These are phyloP conservation scores for Terfezia claveryi DNA, from an alignment of 495 filamentous ascomycete genomes.

Conservation along the genomic window DNA sequence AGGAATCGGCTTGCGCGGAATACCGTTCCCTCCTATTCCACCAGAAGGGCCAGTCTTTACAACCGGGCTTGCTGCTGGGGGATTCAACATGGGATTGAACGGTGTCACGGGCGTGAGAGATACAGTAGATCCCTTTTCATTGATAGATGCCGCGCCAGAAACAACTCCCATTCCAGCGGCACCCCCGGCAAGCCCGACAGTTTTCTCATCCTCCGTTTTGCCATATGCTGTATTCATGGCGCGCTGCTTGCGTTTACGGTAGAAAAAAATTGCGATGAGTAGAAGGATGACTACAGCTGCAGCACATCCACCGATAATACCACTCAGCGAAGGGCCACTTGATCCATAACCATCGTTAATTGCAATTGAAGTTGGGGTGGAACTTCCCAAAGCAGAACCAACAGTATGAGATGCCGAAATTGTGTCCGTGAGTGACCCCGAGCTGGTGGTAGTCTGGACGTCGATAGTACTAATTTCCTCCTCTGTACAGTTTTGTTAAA, in stretches of 20 bases:
- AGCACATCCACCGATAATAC: conserved; percentile 58
- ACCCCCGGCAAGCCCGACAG: conserved; percentile 10
- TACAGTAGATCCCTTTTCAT: conserved; percentile 42
- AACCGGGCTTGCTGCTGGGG: conserved; percentile 26
- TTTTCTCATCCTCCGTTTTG: conserved; percentile 36
- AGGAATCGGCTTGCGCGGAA: conserved; percentile 7
- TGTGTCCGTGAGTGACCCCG: conserved; percentile 5
- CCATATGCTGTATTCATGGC: conserved; percentile 28
- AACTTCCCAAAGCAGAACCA: conserved; percentile 16
- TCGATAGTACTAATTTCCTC: too few relatives aligned
- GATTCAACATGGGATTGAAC: conserved; percentile 47
- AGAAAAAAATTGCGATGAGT: conserved; percentile 39
- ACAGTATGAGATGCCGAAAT: conserved; percentile 12
- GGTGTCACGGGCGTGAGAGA: conserved; percentile 75
- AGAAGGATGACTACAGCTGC: conserved; percentile 39
- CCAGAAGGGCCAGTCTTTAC: conserved; percentile 16
- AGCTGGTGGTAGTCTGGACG: neutral
- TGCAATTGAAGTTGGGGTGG: conserved; percentile 13
- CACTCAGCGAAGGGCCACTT: conserved; percentile 38
- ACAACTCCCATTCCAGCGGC: conserved; percentile 9
- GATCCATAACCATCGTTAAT: conserved; percentile 19
- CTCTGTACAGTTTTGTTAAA: too few relatives aligned
- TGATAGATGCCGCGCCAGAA: neutral
- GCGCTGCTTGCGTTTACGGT: conserved; percentile 41
- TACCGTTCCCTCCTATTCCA: conserved; percentile 10